phyloP scores from a whole-genome alignment of 139 green algal genomes.

The Haematococcus sp. region DNA sequence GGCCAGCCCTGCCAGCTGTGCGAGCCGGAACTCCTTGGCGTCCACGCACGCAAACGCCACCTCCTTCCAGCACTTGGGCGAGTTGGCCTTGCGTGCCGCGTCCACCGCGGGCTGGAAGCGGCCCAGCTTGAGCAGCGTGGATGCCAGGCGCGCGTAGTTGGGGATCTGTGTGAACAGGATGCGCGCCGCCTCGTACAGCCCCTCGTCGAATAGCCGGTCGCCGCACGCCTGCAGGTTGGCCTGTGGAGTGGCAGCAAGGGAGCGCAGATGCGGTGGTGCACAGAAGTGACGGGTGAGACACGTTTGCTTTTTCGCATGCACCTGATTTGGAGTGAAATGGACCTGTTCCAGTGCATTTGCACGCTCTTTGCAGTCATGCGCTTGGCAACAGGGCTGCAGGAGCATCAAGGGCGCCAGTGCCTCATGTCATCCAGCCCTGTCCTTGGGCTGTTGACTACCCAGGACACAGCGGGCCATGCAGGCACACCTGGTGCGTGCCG shows the following conservation, averaged over 20 bases:
- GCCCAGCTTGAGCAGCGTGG: constrained; percentile 86
- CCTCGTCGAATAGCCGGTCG: constrained; percentile 85
- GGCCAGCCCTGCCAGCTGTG: constrained; percentile 95
- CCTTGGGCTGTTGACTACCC: too few relatives aligned
- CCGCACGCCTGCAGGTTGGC: constrained; percentile 55
- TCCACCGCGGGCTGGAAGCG: constrained; percentile 92
- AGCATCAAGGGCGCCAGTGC: too few relatives aligned
- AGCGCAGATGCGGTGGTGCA: too few relatives aligned
- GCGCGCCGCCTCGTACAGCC: constrained; percentile 90
- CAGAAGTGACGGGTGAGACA: too few relatives aligned
- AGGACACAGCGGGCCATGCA: too few relatives aligned
- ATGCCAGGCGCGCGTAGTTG: constrained; percentile 92
- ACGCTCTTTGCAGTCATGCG: too few relatives aligned
- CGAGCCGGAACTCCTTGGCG: constrained; percentile 92
- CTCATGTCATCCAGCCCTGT: too few relatives aligned
- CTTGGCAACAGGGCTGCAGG: too few relatives aligned
- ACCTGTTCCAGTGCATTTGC: too few relatives aligned
- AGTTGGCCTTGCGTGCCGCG: constrained; percentile 96
- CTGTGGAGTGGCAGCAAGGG: constrained; percentile 17
- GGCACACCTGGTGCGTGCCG: constrained; percentile 54
- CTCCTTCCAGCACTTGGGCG: constrained; percentile 94
- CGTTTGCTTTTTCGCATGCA: too few relatives aligned
- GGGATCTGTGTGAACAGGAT: constrained; percentile 91
- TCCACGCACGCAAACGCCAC: constrained; percentile 95
- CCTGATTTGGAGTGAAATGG: too few relatives aligned